Percentiles rank a stretch among this genome's conserved stretches.
These are phyloP conservation scores for Carex scoparia DNA, from an alignment of 176 grass and related monocot species.

Conservation along the genomic window DNA sequence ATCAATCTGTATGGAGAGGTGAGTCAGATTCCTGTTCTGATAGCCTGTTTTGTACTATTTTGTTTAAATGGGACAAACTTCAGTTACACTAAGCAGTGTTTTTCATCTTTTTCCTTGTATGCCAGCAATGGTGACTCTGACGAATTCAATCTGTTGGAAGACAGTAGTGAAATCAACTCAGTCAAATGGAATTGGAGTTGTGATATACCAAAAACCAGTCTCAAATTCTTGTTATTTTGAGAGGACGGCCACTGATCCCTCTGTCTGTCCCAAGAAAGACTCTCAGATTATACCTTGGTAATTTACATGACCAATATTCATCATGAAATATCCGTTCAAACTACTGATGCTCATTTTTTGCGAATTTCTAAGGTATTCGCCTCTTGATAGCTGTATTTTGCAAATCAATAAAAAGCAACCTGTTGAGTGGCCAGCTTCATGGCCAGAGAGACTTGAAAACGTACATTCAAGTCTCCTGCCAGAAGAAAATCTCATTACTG, in stretches of 20 bases:
- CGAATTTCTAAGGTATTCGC: constrained; percentile 48
- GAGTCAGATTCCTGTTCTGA: constrained; percentile 25
- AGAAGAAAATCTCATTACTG: constrained; percentile 46
- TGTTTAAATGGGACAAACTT: not conserved
- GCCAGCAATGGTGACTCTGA: constrained; percentile 76
- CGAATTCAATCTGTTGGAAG: constrained; percentile 83
- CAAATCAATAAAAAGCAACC: constrained; percentile 37
- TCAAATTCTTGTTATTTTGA: constrained; percentile 67
- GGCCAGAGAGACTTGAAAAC: constrained; percentile 74
- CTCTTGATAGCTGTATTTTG: constrained; percentile 62
- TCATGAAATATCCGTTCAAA: constrained; percentile 10
- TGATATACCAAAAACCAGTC: constrained; percentile 82
- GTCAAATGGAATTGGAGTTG: constrained; percentile 68
- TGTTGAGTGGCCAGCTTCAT: constrained; percentile 52
- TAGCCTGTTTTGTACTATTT: not conserved
- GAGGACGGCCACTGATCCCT: constrained; percentile 41
- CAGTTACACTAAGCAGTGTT: not conserved
- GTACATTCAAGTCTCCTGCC: constrained; percentile 30
- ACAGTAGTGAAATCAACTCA: constrained; percentile 53
- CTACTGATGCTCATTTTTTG: constrained; percentile 24
- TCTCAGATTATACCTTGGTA: constrained; percentile 53
- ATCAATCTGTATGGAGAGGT: constrained; percentile 75
- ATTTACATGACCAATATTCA: constrained; percentile 7
- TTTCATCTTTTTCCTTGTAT: constrained; percentile 14
- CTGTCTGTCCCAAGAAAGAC: constrained; percentile 46